Percentiles rank a stretch among this genome's conserved stretches.
phyloP scores from a whole-genome alignment of 139 green algal genomes.

The Asterochloris sp. region DNA sequence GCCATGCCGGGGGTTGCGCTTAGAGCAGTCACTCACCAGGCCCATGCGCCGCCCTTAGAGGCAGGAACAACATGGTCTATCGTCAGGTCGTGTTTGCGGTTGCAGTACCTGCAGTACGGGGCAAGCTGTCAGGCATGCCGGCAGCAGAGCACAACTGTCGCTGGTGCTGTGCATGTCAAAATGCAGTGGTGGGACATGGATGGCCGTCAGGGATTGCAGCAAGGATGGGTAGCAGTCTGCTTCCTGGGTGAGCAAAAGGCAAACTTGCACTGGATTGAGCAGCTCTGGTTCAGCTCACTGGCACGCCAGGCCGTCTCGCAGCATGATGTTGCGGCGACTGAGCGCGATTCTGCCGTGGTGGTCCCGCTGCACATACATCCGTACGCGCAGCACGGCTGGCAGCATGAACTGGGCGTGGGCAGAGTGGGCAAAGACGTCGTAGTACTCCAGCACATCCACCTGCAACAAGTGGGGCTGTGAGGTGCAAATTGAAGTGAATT shows the following conservation, averaged over 20 bases:
- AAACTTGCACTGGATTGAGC: too few species aligned
- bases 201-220: too few species aligned
- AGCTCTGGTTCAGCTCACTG: constrained; percentile 21
- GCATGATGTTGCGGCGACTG: constrained; percentile 47
- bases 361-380: constrained; percentile 29
- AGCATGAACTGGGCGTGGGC: constrained; percentile 24
- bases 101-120: constrained; percentile 51
- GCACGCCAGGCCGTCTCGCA: constrained; percentile 40
- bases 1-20: too few species aligned
- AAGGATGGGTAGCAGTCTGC: too few species aligned
- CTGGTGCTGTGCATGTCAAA: too few species aligned
- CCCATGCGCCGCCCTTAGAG: constrained; percentile 41
- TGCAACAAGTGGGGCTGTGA: background rate
- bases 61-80: constrained; percentile 56
- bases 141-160: too few species aligned
- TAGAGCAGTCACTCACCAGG: constrained; percentile 37
- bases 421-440: constrained; percentile 27
- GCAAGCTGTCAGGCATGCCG: background rate
- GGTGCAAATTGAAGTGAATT: background rate
- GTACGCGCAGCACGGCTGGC: constrained; percentile 35
- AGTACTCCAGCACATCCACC: constrained; percentile 63
- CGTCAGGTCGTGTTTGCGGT: constrained; percentile 37
- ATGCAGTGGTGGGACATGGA: too few species aligned
- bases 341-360: constrained; percentile 28
- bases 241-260: too few species aligned